Evolutionary conservation across 495 filamentous ascomycete genomes (phyloP).

Genomic region (Bacidia rubella): DNA sequence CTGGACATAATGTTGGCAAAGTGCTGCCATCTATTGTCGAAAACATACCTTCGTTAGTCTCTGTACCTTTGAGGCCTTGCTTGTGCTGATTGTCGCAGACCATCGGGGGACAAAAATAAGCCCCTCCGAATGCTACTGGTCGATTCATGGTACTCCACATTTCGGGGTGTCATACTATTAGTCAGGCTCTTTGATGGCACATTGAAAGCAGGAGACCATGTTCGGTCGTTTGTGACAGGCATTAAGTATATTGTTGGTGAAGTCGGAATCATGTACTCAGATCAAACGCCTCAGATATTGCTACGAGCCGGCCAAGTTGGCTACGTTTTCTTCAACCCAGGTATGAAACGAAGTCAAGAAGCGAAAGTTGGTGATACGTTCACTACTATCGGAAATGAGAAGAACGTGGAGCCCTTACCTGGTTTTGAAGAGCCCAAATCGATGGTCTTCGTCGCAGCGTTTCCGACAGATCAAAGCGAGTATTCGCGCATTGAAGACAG

Average conservation of each 20-base stretch:
- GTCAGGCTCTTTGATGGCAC: constrained; percentile 86
- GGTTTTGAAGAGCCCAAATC: constrained; percentile 97
- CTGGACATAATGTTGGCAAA: constrained; percentile 68
- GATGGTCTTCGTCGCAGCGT: constrained; percentile 97
- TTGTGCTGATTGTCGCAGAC: constrained; percentile 27
- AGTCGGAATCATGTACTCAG: constrained; percentile 91
- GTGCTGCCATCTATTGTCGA: constrained; percentile 77
- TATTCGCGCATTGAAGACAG: constrained; percentile 84
- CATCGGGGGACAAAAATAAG: constrained; percentile 53
- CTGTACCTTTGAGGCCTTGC: background rate
- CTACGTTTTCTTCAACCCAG: constrained; percentile 92
- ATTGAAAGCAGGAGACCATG: constrained; percentile 65
- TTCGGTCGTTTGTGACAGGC: constrained; percentile 74
- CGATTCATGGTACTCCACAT: constrained; percentile 95
- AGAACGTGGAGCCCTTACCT: constrained; percentile 62
- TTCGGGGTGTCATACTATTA: constrained; percentile 83
- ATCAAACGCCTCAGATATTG: constrained; percentile 65
- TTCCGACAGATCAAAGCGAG: constrained; percentile 78
- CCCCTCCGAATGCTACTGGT: constrained; percentile 78
- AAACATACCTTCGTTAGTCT: constrained; percentile 51
- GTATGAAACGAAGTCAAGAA: constrained; percentile 91
- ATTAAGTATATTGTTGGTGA: constrained; percentile 85
- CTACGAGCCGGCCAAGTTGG: constrained; percentile 88
- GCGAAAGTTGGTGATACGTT: constrained; percentile 94
- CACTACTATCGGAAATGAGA: constrained; percentile 70